phyloP scores from a whole-genome alignment of 352 stramenopile species.

The Pythium oligandrum region DNA sequence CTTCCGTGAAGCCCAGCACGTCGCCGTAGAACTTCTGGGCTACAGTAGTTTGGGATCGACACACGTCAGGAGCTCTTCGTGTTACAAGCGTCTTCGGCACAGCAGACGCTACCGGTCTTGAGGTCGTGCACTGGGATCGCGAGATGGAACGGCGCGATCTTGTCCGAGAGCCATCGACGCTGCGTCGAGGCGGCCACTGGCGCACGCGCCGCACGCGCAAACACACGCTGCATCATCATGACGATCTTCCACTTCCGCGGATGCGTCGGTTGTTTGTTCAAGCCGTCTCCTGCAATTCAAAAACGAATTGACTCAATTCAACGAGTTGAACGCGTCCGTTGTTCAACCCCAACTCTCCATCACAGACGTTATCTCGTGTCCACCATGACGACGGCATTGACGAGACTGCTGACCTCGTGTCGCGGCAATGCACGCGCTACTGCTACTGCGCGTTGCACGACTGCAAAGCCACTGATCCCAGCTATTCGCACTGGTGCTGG shows the following conservation, averaged over 20 bases:
- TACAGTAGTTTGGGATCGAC: slow-evolving; percentile 8
- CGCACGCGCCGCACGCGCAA: background rate
- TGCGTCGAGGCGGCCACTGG: background rate
- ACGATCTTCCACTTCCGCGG: too few relatives aligned
- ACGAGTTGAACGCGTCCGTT: background rate
- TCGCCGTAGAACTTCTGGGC: slow-evolving; percentile 93
- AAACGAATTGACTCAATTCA: slow-evolving; percentile 4
- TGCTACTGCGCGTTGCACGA: background rate
- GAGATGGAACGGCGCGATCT: slow-evolving; percentile 80
- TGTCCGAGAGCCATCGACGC: slow-evolving; percentile 15
- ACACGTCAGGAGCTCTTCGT: background rate
- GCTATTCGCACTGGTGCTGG: too few relatives aligned
- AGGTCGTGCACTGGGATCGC: slow-evolving; percentile 96
- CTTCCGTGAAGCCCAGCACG: slow-evolving; percentile 90
- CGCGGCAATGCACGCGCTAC: slow-evolving; percentile 1
- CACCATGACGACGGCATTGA: too few relatives aligned
- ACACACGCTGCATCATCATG: slow-evolving; percentile 1
- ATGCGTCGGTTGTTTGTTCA: too few relatives aligned
- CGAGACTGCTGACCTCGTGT: background rate
- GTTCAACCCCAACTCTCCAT: too few relatives aligned
- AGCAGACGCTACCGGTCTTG: slow-evolving; percentile 33
- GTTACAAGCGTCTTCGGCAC: background rate
- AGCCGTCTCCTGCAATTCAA: background rate
- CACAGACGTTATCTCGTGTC: too few relatives aligned
- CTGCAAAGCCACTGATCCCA: too few relatives aligned